Base-by-base conservation (phyloP, 352 stramenopile genomes). In the Pythium guiyangense region DNA sequence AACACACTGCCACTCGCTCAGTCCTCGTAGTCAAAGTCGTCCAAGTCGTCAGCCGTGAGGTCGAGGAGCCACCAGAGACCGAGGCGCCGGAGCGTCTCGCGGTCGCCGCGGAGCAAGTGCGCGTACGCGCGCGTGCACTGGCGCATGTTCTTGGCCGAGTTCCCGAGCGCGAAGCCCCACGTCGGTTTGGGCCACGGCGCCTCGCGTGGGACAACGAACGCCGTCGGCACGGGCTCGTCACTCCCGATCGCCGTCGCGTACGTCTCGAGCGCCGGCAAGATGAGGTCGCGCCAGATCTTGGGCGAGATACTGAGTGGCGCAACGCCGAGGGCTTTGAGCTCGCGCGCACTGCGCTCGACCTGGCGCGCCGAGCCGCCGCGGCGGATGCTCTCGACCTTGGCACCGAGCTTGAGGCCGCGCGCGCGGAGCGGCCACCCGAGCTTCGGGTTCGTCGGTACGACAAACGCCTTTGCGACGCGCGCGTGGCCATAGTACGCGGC, bases 81-180 rank as follows among this genome's bases (percentile, higher is more conserved):
- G 8, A 49, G 44, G 15, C 17, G 5, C 4, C 22, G 44, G 20
- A 49, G n/a, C 44, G 22, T 27, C 44, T 31, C 44, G 22, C 44
- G 17, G n/a, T 49, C 44, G 0, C 0, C 44, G 6, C n/a, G 17
- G 10, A 49, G 44, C 44, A 49, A 11, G 8, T 27, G 22, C 22
- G n/a, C 44, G 9, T 49, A 49, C 44, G n/a, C 22, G 3, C 4
- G 9, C 20, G 14, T 31, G 44, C 25, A 18, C 12, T 27, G 20
- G n/a, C 44, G 44, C 44, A 31, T 49, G 45, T 50, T 44, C 10
- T 43, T 26, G 3, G 40, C 17, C 20, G 8, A 45, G 17, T 31
- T 54, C 29, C 49, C 49, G 8, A 54, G 20, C 22, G 31, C 3
- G 29, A 54, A 27, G 6, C 49, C 26, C 49, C 49, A 44, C 29